Conservation (phyloP, 169 alveolate genomes). For the Toxoplasma gondii region DNA sequence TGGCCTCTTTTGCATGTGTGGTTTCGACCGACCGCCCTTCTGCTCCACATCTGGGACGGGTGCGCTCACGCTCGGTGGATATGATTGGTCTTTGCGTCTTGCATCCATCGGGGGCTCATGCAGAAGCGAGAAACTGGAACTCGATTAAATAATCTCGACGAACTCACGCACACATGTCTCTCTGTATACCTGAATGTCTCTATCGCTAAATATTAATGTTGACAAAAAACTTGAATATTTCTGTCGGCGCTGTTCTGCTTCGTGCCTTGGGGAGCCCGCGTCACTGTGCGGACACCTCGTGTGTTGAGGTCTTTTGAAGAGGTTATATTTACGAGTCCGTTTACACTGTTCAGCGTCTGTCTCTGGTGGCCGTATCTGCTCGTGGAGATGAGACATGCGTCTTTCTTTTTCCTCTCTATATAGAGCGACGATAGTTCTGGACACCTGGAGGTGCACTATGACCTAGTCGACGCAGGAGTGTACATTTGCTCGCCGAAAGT, state of each 20-base stretch:
- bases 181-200: neutral
- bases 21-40: too few species aligned
- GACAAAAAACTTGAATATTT: too few species aligned
- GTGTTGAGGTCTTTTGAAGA: neutral
- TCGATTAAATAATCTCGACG: neutral
- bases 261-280: neutral
- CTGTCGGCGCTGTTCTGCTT: neutral
- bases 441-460: neutral
- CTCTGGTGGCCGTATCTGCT: neutral
- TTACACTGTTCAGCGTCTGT: neutral
- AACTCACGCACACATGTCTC: neutral
- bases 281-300: neutral
- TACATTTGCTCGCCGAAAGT: conserved; percentile 22
- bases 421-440: neutral
- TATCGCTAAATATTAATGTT: neutral
- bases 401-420: neutral
- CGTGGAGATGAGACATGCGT: neutral
- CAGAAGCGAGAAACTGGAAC: neutral
- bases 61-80: neutral
- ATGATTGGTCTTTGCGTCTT: neutral
- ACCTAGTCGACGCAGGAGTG: conserved; percentile 15
- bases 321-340: neutral
- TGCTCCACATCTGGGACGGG: too few species aligned
- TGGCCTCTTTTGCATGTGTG: too few species aligned
- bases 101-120: neutral